Evolutionary conservation across 164 flowering plant genomes (phyloP), one percentile per base, ranked within the genome.

Genomic region (Vitis amurensis): DNA sequence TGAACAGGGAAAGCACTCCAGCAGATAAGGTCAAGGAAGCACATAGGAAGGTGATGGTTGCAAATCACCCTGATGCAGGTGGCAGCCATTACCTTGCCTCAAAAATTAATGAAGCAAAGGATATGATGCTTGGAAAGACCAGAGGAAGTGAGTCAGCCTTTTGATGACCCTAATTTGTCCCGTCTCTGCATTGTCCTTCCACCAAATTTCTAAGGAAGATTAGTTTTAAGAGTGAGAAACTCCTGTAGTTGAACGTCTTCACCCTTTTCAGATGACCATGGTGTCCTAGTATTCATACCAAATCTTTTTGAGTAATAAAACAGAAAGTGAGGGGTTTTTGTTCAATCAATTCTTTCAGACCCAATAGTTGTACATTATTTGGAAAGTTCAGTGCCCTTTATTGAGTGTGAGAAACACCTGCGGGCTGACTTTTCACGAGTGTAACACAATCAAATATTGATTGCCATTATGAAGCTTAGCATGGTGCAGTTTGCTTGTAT

Each of bases 31-130:
- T 93, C 6, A 89, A 77, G 77, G 97, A 89, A 80, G 98, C 98
- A 61, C 94, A 93, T 66, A 83, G 94, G 71, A 88, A 69, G 77
- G 92, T 93, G 74, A 91, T 93, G 98, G 86, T 86, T 14, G 93
- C 95, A 66, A 92, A 92, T 76, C 97, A 92, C 74, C 97, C 97
- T 8, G 97, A 92, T 79, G 88, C 92, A 2, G 93, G 97, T n/a
- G 95, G 97, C 17, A 92, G 97, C 76, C 90, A 87, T 81, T 92
- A 88, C 70, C 91, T 90, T 52, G 95, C 97, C 50, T 86, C 89
- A 1, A 88, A 92, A 77, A 87, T 90, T 63, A 89, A 88, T 68
- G 98, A 93, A 76, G 98, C 98, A 2, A 93, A 93, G 78, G 96
- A 91, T 68, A 52, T 91, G 72, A 59, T 93, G 87, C 86, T 93